Evolutionary conservation across 2,329 filamentous ascomycete genomes (phyloP), one percentile per base, ranked within the genome.

Genomic region (Aspergillus ibericus): DNA sequence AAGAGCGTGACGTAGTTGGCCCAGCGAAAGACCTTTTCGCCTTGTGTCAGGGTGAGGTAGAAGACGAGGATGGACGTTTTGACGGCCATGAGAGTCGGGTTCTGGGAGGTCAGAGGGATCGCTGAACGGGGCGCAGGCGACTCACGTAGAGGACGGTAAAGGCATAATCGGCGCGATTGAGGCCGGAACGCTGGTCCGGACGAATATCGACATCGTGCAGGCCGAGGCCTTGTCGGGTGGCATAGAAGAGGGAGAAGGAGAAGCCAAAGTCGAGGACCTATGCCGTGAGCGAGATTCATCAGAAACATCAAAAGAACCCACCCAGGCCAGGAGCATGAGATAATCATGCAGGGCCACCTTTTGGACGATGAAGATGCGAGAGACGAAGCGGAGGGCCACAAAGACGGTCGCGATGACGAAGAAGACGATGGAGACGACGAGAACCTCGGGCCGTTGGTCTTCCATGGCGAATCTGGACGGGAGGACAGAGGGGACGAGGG

Each of bases 61-160:
- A 97, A 97, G 54, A 95, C 83, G 58, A 97, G 82, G 67, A 97
- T 91, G n/a, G 92, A 96, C 0, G 91, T 92, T 77, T 97, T 97
- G 52, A 91, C 92, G 2, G 89, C 87, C 91, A 96, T 96, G 56
- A 96, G 81, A 3, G 91, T 89, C 12, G 92, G 92, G 70, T 96
- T 96, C 87, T 93, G 68, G n/a, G 18, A 35, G 5, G 18, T 38
- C 35, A 50, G 55, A 64, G 59, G 38, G 56, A 54, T 44, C 60
- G 59, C 38, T 49, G 36, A 36, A 53, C 40, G 35, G 35, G 38
- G 18, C 20, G 20, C 42, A 29, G 22, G 29, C 18, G 36, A 75
- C 79, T 61, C 71, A 84, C 78, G 73, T 88, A 87, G 51, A 88
- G 76, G 25, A 87, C 82, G 16, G 82, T 83, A 66, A 87, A 86